These are phyloP conservation scores for Coleophoma eucalyptorum DNA, from an alignment of 2,329 filamentous ascomycete species.

Conservation along the genomic window DNA sequence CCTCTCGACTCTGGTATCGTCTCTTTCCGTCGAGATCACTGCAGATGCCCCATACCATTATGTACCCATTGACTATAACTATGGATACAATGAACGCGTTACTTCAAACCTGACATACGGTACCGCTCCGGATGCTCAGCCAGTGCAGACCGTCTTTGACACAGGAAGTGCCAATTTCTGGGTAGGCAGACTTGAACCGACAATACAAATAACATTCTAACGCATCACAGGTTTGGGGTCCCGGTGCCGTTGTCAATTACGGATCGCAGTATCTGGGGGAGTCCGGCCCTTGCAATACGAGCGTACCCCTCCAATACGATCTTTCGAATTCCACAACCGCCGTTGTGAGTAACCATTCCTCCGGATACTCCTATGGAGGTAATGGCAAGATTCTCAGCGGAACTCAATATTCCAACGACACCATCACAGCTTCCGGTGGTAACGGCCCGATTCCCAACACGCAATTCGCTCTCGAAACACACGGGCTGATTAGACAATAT, in stretches of 20 bases:
- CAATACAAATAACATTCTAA: too few species aligned
- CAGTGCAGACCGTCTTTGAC: slow-evolving; percentile 13
- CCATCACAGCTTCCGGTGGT: slow-evolving; percentile 17
- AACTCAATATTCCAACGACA: slow-evolving; percentile 15
- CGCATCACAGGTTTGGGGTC: slow-evolving; percentile 8
- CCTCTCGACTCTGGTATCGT: background rate
- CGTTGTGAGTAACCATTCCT: slow-evolving; percentile 2
- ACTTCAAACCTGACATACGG: slow-evolving; percentile 14
- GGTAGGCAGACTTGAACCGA: slow-evolving; percentile 2
- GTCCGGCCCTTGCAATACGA: slow-evolving; percentile 10
- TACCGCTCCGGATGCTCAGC: slow-evolving; percentile 3
- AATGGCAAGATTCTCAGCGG: slow-evolving; percentile 12
- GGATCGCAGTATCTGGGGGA: slow-evolving; percentile 13
- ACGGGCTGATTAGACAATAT: slow-evolving; percentile 14
- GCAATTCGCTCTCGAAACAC: slow-evolving; percentile 23
- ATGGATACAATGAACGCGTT: slow-evolving; percentile 10
- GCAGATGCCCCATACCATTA: slow-evolving; percentile 6
- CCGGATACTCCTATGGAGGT: slow-evolving; percentile 10
- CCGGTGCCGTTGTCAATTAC: slow-evolving; percentile 10
- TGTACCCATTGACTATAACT: slow-evolving; percentile 12
- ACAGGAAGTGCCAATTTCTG: slow-evolving; percentile 13
- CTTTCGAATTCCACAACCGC: slow-evolving; percentile 7
- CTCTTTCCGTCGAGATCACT: slow-evolving; percentile 1
- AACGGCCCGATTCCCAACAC: slow-evolving; percentile 20
- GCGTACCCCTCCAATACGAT: slow-evolving; percentile 10